These are phyloP conservation scores for Wickerhamomyces bisporus DNA, from an alignment of 805 yeast genomes.

Conservation along the genomic window DNA sequence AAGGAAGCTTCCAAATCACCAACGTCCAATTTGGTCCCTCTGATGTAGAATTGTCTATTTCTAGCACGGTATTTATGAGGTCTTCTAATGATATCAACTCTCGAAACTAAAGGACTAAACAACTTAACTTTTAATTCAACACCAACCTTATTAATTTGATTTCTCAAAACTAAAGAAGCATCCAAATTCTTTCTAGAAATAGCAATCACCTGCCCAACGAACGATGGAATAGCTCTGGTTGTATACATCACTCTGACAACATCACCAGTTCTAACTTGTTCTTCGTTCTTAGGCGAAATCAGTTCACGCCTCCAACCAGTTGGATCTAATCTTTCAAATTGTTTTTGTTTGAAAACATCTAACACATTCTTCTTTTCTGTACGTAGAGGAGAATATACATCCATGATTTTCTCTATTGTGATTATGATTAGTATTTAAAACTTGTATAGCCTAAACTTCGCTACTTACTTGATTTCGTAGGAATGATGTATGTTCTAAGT, in stretches of 20 bases:
- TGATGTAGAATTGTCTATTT: slow-evolving; percentile 86
- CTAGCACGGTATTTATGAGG: slow-evolving; percentile 70
- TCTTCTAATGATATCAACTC: slow-evolving; percentile 72
- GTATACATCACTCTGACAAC: slow-evolving; percentile 67
- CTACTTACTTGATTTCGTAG: slow-evolving; percentile 12
- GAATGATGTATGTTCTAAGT: slow-evolving; percentile 10
- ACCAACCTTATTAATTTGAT: slow-evolving; percentile 76
- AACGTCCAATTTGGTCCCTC: slow-evolving; percentile 72
- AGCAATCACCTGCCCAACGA: slow-evolving; percentile 76
- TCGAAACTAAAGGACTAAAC: slow-evolving; percentile 71
- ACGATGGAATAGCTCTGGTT: slow-evolving; percentile 51
- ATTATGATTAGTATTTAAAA: not conserved
- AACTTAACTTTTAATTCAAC: slow-evolving; percentile 80
- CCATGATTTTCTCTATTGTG: slow-evolving; percentile 7
- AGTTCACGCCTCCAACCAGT: slow-evolving; percentile 59
- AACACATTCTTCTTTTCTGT: slow-evolving; percentile 10
- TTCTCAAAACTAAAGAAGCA: slow-evolving; percentile 75
- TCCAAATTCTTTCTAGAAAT: slow-evolving; percentile 69
- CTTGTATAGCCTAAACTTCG: too few relatives aligned
- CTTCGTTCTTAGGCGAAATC: slow-evolving; percentile 40
- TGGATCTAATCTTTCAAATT: slow-evolving; percentile 54
- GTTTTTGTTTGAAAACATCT: slow-evolving; percentile 33
- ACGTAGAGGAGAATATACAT: slow-evolving; percentile 18
- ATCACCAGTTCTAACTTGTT: slow-evolving; percentile 70
- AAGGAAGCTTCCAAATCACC: slow-evolving; percentile 54